Evolutionary conservation across 768 basidiomycete genomes (phyloP), one percentile per base, ranked within the genome.

Genomic region (Calocera viscosa): DNA sequence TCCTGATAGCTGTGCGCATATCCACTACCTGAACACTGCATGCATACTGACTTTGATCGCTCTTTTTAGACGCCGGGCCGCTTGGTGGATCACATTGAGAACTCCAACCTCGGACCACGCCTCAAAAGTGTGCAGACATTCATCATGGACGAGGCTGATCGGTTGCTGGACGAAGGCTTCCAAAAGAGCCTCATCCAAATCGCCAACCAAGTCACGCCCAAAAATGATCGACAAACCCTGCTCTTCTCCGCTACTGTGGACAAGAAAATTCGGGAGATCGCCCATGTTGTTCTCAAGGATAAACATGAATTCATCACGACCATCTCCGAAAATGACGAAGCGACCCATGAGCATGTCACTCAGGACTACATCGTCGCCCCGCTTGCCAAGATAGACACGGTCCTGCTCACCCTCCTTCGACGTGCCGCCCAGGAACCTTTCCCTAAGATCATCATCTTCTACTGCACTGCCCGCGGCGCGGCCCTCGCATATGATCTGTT

Each of bases 401-500:
- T 79, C 5, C 39, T 82, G 16, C 76, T 79, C 40, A 72, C 82
- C 40, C 70, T 83, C 12, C 76, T 75, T 1, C 78, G 82, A 32
- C 72, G 5, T 70, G 73, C 66, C 74, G 77, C 71, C 69, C 70
- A 69, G 43, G 72, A 67, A 22, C 53, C 69, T 2, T 69, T 64
- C 0, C 53, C 78, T 47, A 82, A 82, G 68, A 71, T 80, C 17
- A 86, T 89, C 74, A 78, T 84, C 5, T 88, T 88, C 78, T 81
- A 84, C 49, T 83, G 86, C n/a, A 88, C 86, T 5, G 86, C 86
- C 7, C 80, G 84, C 65, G 83, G 82, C 10, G 82, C 83, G 1
- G 77, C 76, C 7, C 74, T 84, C 47, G 74, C 80, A n/a, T 70
- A 69, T 40, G 71, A 75, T 49, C 66, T 81, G 70, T 66, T 73